phyloP scores from a whole-genome alignment of 768 basidiomycete genomes.

The Phanerochaete carnosa region DNA sequence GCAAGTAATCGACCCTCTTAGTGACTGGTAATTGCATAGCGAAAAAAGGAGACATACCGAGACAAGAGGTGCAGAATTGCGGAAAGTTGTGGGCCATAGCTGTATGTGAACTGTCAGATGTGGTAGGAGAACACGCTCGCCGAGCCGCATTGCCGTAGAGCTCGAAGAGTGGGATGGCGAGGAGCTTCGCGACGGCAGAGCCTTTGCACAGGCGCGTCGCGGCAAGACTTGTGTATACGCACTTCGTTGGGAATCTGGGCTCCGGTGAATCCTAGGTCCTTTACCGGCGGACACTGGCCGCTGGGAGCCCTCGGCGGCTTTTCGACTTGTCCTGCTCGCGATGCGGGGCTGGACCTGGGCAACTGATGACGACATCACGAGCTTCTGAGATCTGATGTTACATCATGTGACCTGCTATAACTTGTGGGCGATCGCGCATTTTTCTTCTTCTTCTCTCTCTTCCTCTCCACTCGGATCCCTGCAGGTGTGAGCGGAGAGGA shows the following conservation, averaged over 20 bases:
- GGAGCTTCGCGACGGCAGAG: conserved; percentile 98
- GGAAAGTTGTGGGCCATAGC: conserved; percentile 90
- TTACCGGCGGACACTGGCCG: no score
- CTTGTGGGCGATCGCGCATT: neutral
- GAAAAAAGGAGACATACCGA: conserved; percentile 41
- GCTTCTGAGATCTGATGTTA: neutral
- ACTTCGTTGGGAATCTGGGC: conserved; percentile 96
- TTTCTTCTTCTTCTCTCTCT: conserved; percentile 25
- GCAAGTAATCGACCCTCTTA: neutral
- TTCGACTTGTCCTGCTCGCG: no score
- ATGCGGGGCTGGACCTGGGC: neutral
- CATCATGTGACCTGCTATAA: conserved; percentile 5
- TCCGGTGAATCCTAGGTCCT: no score
- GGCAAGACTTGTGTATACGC: conserved; percentile 28
- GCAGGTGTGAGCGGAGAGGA: conserved; percentile 28
- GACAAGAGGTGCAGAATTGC: conserved; percentile 92
- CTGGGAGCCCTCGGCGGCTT: no score
- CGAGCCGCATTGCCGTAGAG: conserved; percentile 96
- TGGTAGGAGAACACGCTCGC: conserved; percentile 31
- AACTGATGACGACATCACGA: neutral
- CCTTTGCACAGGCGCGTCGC: conserved; percentile 49
- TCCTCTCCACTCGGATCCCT: conserved; percentile 27
- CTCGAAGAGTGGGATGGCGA: conserved; percentile 95
- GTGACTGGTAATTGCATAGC: neutral
- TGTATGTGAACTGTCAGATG: conserved; percentile 19